Percentiles rank a stretch among this genome's conserved stretches.
These are phyloP conservation scores for Colletotrichum eremochloae DNA, from an alignment of 2,329 filamentous ascomycete species.

Conservation along the genomic window DNA sequence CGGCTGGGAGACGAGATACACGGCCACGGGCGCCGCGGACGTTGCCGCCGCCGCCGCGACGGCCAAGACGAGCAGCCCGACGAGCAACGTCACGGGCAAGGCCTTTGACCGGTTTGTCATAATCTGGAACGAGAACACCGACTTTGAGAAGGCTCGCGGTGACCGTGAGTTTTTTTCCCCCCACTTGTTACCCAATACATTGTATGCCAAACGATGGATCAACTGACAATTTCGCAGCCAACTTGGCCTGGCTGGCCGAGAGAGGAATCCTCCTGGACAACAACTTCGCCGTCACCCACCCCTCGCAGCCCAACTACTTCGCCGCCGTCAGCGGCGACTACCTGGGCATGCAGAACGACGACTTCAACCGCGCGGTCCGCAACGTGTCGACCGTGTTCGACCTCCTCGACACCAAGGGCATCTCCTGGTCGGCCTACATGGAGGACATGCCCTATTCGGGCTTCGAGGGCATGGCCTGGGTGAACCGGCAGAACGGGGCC, in stretches of 20 bases:
- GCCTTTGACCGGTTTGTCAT: constrained; percentile 79
- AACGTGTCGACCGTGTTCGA: constrained; percentile 79
- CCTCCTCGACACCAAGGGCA: constrained; percentile 73
- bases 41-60: constrained; percentile 71
- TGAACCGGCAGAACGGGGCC: constrained; percentile 74
- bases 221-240: constrained; percentile 38
- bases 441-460: constrained; percentile 83
- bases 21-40: constrained; percentile 63
- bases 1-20: constrained; percentile 59
- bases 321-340: constrained; percentile 73
- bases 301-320: constrained; percentile 78
- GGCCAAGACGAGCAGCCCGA: constrained; percentile 71
- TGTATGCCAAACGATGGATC: too few relatives aligned
- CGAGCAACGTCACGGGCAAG: constrained; percentile 75
- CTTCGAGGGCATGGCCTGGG: constrained; percentile 74
- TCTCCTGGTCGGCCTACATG: constrained; percentile 81
- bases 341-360: constrained; percentile 73
- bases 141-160: constrained; percentile 73
- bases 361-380: constrained; percentile 67
- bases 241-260: constrained; percentile 48
- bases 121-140: constrained; percentile 84
- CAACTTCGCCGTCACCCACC: constrained; percentile 70
- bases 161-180: constrained; percentile 59
- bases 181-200: too few relatives aligned
- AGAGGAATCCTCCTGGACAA: constrained; percentile 51